Conservation (phyloP, 345 rosid species). For the Hibiscus trionum region DNA sequence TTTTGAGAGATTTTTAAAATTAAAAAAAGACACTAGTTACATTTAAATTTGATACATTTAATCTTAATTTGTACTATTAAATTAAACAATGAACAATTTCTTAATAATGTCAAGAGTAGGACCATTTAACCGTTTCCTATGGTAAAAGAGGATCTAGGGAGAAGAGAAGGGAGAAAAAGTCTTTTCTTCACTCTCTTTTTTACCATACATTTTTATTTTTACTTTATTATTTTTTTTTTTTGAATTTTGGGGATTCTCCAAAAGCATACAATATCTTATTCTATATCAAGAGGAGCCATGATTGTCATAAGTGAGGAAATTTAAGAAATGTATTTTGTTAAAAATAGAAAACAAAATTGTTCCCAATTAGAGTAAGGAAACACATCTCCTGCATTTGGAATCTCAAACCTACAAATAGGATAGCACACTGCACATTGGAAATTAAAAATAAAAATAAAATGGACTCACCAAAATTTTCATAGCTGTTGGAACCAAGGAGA, state of each 20-base stretch:
- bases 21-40: too few species aligned
- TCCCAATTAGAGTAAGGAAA: conserved; percentile 32
- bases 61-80: too few species aligned
- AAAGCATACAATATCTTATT: neutral
- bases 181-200: neutral
- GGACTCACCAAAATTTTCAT: neutral
- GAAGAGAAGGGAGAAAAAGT: neutral
- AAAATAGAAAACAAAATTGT: neutral
- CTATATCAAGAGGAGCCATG: neutral
- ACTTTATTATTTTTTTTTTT: neutral
- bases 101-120: neutral
- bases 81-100: too few species aligned
- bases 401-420: conserved; percentile 20
- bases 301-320: neutral
- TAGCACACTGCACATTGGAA: neutral
- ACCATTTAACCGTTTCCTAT: neutral
- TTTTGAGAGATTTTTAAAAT: too few species aligned
- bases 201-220: neutral
- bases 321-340: neutral
- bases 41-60: too few species aligned
- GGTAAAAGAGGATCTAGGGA: neutral
- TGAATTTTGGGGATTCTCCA: neutral
- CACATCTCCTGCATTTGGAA: conserved; percentile 35
- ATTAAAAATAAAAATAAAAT: neutral
- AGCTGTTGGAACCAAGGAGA: conserved; percentile 5